Conservation (phyloP, 371 early-diverging fungal genomes). For the Saksenaea oblongispora region DNA sequence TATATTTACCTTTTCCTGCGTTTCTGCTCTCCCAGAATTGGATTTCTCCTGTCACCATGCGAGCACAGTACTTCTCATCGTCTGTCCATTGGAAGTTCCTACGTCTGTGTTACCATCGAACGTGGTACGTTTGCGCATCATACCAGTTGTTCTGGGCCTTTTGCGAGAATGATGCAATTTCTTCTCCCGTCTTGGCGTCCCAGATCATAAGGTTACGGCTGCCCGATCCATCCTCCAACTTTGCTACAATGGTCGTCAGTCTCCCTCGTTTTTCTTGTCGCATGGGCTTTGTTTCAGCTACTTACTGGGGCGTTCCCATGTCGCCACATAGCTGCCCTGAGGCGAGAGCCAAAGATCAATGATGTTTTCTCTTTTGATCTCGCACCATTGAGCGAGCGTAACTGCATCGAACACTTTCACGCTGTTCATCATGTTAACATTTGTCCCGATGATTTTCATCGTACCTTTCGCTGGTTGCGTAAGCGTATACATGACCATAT, state of each 20-base stretch:
- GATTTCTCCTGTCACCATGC: conserved; percentile 85
- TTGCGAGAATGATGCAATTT: conserved; percentile 77
- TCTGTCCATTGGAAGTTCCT: conserved; percentile 94
- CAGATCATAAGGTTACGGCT: conserved; percentile 80
- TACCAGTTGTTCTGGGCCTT: conserved; percentile 75
- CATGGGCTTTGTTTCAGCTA: conserved; percentile 8
- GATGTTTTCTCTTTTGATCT: conserved; percentile 67
- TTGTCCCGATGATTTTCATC: background rate
- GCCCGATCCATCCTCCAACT: conserved; percentile 68
- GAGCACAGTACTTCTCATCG: conserved; percentile 86
- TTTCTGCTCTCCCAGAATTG: conserved; percentile 84
- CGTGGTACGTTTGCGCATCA: background rate
- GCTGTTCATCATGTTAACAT: conserved; percentile 29
- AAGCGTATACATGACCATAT: conserved; percentile 79
- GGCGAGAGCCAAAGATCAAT: conserved; percentile 92
- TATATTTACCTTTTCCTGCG: conserved; percentile 54
- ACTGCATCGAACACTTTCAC: conserved; percentile 76
- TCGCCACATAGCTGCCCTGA: conserved; percentile 82
- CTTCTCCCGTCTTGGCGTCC: conserved; percentile 72
- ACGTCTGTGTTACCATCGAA: background rate
- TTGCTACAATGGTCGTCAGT: conserved; percentile 41
- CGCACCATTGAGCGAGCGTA: conserved; percentile 61
- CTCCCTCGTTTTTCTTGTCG: background rate
- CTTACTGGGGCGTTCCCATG: conserved; percentile 86
- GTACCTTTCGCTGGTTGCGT: conserved; percentile 71